Percentiles rank a stretch among this genome's conserved stretches.
Conservation (phyloP, 257 asterid species). For the Solanum appendiculatum region DNA sequence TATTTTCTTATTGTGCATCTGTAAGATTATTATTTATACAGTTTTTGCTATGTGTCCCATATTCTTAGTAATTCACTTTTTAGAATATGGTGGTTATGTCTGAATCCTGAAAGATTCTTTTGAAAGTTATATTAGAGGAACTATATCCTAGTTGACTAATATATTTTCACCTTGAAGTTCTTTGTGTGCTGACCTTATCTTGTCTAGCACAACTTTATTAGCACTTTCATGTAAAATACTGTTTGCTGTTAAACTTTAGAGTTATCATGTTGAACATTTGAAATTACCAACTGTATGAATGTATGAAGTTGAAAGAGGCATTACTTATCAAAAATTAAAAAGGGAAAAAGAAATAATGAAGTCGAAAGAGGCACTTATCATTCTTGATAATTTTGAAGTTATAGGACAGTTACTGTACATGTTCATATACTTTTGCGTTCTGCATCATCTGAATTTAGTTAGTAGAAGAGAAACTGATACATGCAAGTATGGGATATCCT, state of each 20-base stretch:
- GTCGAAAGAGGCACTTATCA: background rate
- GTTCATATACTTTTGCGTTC: background rate
- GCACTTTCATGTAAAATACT: background rate
- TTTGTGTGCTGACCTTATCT: background rate
- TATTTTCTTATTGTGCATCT: background rate
- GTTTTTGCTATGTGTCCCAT: background rate
- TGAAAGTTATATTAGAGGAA: background rate
- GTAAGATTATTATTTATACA: background rate
- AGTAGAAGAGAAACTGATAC: background rate
- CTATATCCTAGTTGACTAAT: background rate
- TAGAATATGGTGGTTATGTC: background rate
- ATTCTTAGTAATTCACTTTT: background rate
- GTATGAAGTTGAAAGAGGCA: background rate
- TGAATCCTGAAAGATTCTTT: background rate
- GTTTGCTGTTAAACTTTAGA: background rate
- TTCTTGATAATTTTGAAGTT: background rate
- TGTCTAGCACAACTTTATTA: background rate
- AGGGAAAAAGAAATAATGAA: background rate
- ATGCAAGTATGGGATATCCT: background rate
- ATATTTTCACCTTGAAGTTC: background rate
- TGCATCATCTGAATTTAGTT: background rate
- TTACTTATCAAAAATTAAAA: background rate
- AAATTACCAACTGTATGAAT: background rate
- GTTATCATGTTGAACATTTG: background rate
- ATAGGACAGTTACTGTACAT: background rate